These are phyloP conservation scores for Cucurbitaria berberidis DNA, from an alignment of 2,329 filamentous ascomycete genomes.

Conservation along the genomic window DNA sequence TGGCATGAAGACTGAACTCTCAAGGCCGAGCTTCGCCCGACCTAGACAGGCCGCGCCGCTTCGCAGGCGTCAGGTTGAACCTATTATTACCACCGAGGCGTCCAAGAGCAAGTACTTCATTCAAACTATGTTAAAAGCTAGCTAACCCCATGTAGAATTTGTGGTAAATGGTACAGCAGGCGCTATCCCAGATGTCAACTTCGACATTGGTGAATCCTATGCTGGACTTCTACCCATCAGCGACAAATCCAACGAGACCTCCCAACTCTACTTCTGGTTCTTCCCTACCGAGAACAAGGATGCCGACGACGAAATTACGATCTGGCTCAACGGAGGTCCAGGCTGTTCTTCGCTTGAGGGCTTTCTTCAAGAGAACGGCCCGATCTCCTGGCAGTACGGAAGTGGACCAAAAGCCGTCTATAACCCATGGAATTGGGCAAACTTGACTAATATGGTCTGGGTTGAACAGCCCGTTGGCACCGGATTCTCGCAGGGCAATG, in stretches of 20 bases:
- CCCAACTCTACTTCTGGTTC: slow-evolving; percentile 62
- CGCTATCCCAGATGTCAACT: slow-evolving; percentile 56
- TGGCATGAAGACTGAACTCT: slow-evolving; percentile 38
- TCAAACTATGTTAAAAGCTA: not conserved
- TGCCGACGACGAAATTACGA: slow-evolving; percentile 57
- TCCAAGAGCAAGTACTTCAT: slow-evolving; percentile 19
- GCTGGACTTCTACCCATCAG: slow-evolving; percentile 60
- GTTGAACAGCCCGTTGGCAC: slow-evolving; percentile 72
- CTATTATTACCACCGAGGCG: slow-evolving; percentile 51
- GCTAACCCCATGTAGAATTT: slow-evolving; percentile 36
- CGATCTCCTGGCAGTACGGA: slow-evolving; percentile 54
- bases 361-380: slow-evolving; percentile 57
- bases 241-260: slow-evolving; percentile 54
- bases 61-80: slow-evolving; percentile 27
- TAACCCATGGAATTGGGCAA: slow-evolving; percentile 55
- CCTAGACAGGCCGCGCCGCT: slow-evolving; percentile 23
- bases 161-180: slow-evolving; percentile 46
- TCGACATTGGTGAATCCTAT: slow-evolving; percentile 54
- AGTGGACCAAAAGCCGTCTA: slow-evolving; percentile 47
- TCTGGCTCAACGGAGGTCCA: slow-evolving; percentile 56
- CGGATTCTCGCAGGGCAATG: slow-evolving; percentile 70
- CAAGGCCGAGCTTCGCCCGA: slow-evolving; percentile 32
- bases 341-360: slow-evolving; percentile 57
- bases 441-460: slow-evolving; percentile 73
- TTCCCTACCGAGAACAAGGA: slow-evolving; percentile 59